Base-by-base conservation (phyloP, 768 basidiomycete species). In the Amanita muscaria region DNA sequence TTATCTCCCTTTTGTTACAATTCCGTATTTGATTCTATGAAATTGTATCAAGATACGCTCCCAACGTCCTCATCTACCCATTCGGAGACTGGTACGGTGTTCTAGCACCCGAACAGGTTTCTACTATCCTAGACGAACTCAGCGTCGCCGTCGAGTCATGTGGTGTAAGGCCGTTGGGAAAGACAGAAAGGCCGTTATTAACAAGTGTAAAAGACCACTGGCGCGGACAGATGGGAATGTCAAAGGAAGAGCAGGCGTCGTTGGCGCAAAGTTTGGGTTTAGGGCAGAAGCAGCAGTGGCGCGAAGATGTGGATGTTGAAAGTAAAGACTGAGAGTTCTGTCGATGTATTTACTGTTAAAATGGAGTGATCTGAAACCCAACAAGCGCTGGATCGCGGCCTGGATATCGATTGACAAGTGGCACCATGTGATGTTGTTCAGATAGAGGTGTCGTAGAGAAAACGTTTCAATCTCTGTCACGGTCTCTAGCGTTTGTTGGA, bases 11-110 rank as follows among this genome's bases (percentile, higher is more conserved):
- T 42, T 21, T 34, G 25, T 19, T 34, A 40, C 4, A 15, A 35
- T 18, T 34, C 9, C 38, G 15, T 49, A 19, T 21, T 33, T 7
- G 18, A 46, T n/a, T 19, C 12, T 37, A 35, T 46, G 23, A 46
- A 9, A 24, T 23, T 32, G 33, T 22, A 30, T 16, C 2, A 32
- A 83, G 82, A 55, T 75, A 77, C 52, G 84, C 84, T 2, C 83
- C 79, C 1, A 87, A 86, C 58, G 39, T 83, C 9, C 57, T 87
- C 9, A 64, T 83, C 1, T 85, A 75, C 53, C 84, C 83, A 12
- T 73, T 75, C 41, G 83, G 81, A 21, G 83, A 86, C 62, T 86
- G 83, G 83, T 83, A 51, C 16, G 73, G 62, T 15, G 14, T 25
- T 18, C 11, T 46, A 22, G 0, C 14, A 24, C 36, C 44, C n/a